Base-by-base conservation (phyloP, 257 asterid species). In the Rubia yunnanensis region DNA sequence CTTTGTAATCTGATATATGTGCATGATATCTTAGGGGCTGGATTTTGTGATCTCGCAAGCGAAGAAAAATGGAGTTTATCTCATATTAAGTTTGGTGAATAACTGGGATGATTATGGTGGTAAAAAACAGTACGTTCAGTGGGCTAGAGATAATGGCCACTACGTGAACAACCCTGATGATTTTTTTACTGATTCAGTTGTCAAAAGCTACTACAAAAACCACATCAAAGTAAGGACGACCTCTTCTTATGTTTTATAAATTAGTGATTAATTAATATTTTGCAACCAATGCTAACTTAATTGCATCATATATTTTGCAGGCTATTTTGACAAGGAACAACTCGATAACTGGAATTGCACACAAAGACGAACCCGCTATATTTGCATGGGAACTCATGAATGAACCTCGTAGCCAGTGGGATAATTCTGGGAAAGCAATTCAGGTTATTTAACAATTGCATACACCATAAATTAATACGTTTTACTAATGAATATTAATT, bases 321-420 rank as follows among this genome's bases (percentile, higher is more conserved):
- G 50, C 66, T 7, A 71, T 77, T 64, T 71, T 77, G 24, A 77
- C 76, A 7, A 73, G 82, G 61, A 62, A 54, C 32, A 77, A 77
- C 38, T 44, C 72, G 18, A 60, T 73, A 32, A 77, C 73, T 11
- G 79, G 82, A 48, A 32, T 67, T 0, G 72, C 73, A 27, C 73
- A 77, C 31, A 73, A 70, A 34, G 76, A 77, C 55, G 82, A 77
- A 70, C 78, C 82, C 13, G 60, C 76, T 27, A 77, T 77, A 60
- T 77, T 77, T 63, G 76, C 82, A 2, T 77, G 82, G 82, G 82
- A 77, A 46, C 60, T 77, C 17, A 77, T 77, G 70, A 77, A 77
- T 18, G 82, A 77, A 63, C 82, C 82, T 55, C 82, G 82, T 24
- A 70, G 74, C 76, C 72, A 52, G 20, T n/a, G 65, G 24, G 77